Evolutionary conservation across 2,329 filamentous ascomycete species (phyloP).

Genomic region (Podosphaera xanthii): DNA sequence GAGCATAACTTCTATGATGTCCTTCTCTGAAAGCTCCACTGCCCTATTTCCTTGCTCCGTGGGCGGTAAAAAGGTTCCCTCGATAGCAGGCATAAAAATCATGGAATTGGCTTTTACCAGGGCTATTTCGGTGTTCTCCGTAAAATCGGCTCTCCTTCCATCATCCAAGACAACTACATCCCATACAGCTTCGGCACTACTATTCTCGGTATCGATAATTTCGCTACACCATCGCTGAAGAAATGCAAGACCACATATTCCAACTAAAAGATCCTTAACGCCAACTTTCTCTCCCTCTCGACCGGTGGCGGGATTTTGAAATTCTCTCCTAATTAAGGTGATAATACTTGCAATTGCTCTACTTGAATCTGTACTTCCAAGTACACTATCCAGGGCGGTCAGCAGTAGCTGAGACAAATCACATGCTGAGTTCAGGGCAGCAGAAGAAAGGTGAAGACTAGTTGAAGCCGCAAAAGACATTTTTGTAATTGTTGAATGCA

Average conservation of each 20-base stretch:
- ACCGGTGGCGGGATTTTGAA: slow-evolving; percentile 38
- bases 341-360: slow-evolving; percentile 44
- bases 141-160: slow-evolving; percentile 32
- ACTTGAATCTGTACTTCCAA: slow-evolving; percentile 47
- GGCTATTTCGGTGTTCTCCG: slow-evolving; percentile 13
- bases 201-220: slow-evolving; percentile 26
- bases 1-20: slow-evolving; percentile 23
- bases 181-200: slow-evolving; percentile 36
- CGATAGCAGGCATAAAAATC: slow-evolving; percentile 12
- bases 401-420: slow-evolving; percentile 34
- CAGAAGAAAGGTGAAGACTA: slow-evolving; percentile 33
- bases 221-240: slow-evolving; percentile 33
- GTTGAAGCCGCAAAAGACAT: slow-evolving; percentile 38
- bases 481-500: slow-evolving; percentile 33
- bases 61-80: slow-evolving; percentile 16
- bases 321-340: slow-evolving; percentile 38
- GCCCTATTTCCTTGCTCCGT: slow-evolving; percentile 16
- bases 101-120: slow-evolving; percentile 19
- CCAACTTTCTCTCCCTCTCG: slow-evolving; percentile 34
- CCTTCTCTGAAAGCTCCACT: slow-evolving; percentile 19
- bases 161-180: slow-evolving; percentile 40
- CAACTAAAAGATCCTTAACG: slow-evolving; percentile 35
- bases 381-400: slow-evolving; percentile 36
- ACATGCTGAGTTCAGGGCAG: slow-evolving; percentile 29
- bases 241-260: slow-evolving; percentile 36